phyloP scores from a whole-genome alignment of 1,284 basidiomycete genomes.

The Mycena sp. region DNA sequence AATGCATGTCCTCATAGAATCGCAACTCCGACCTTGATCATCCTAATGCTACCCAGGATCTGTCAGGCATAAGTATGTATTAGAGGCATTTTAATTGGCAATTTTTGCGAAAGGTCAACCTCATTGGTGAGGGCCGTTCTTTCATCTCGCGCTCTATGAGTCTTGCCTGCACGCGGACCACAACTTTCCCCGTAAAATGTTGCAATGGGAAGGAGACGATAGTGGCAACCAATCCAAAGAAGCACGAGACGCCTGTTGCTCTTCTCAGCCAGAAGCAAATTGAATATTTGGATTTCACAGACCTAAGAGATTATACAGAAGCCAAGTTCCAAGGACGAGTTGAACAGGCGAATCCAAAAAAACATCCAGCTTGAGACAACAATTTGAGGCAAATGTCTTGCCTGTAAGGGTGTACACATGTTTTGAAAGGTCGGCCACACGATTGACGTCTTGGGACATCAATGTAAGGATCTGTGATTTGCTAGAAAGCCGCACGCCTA shows the following conservation, averaged over 20 bases:
- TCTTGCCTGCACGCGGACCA: slow-evolving; percentile 64
- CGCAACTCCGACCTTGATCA: slow-evolving; percentile 89
- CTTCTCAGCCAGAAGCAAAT: background rate
- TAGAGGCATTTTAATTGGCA: background rate
- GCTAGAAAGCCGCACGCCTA: slow-evolving; percentile 83
- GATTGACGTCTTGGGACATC: slow-evolving; percentile 50
- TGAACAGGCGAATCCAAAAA: slow-evolving; percentile 83
- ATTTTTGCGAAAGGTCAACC: slow-evolving; percentile 45
- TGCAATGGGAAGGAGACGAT: slow-evolving; percentile 88
- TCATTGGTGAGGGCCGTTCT: slow-evolving; percentile 94
- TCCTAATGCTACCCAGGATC: slow-evolving; percentile 87
- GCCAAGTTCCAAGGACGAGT: slow-evolving; percentile 80
- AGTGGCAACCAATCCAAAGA: slow-evolving; percentile 85
- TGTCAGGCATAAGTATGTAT: slow-evolving; percentile 35
- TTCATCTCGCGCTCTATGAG: slow-evolving; percentile 94
- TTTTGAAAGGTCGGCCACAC: background rate
- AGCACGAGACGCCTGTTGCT: slow-evolving; percentile 64
- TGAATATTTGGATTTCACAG: background rate
- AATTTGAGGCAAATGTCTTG: background rate
- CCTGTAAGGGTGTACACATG: slow-evolving; percentile 14
- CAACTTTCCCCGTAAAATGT: slow-evolving; percentile 80
- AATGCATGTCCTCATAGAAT: background rate
- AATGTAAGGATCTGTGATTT: slow-evolving; percentile 93
- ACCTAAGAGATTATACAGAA: slow-evolving; percentile 82
- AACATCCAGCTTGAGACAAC: slow-evolving; percentile 39